phyloP scores from a whole-genome alignment of 2,329 filamentous ascomycete genomes.

The Ascochyta rabiei region DNA sequence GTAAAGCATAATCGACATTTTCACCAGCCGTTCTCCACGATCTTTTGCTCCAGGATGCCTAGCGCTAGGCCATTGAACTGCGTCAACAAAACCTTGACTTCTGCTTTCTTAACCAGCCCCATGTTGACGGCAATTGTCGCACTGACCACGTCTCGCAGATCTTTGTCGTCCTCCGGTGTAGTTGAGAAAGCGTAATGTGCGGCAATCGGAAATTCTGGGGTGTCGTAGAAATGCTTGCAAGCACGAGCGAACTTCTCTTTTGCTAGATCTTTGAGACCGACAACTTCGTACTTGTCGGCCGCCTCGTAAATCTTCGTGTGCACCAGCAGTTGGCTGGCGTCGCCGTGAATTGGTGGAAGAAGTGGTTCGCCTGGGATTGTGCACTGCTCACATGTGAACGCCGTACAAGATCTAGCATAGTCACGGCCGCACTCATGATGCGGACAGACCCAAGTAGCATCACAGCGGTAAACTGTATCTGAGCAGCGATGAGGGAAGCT shows the following conservation, averaged over 20 bases:
- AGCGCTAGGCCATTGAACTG: constrained; percentile 3
- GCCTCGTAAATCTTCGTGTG: constrained; percentile 21
- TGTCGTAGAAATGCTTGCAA: constrained; percentile 19
- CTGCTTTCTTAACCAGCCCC: background rate
- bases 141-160: constrained; percentile 34
- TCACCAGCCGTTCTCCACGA: background rate
- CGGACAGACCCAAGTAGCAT: too few species aligned
- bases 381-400: background rate
- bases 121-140: constrained; percentile 31
- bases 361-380: background rate
- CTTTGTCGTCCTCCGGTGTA: constrained; percentile 34
- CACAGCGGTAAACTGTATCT: too few species aligned
- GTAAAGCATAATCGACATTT: background rate
- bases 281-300: constrained; percentile 22
- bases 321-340: background rate
- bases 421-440: background rate
- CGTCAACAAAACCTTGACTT: background rate
- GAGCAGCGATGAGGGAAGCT: too few species aligned
- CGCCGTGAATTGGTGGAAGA: background rate
- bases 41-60: background rate
- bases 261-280: constrained; percentile 14
- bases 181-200: constrained; percentile 32
- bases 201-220: constrained; percentile 28
- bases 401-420: background rate
- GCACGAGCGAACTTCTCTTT: constrained; percentile 13